Evolutionary conservation across 805 yeast genomes (phyloP).

Genomic region (Myxozyma melibiosi): DNA sequence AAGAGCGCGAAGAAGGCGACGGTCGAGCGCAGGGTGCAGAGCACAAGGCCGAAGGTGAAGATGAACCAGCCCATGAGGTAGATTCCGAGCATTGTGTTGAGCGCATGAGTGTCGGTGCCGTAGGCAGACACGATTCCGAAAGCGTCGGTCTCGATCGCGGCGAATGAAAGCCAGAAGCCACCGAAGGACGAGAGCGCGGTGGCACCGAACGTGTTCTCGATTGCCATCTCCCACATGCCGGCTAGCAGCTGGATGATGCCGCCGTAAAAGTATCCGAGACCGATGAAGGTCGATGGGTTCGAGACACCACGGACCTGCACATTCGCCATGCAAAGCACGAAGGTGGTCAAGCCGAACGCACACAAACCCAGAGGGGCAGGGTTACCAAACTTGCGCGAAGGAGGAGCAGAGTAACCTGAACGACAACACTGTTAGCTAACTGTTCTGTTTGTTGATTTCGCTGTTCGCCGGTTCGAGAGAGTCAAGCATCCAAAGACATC

Average conservation of each 20-base stretch:
- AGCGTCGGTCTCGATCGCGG: constrained; percentile 58
- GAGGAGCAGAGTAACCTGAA: constrained; percentile 37
- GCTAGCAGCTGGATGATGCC: constrained; percentile 62
- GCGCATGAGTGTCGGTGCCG: constrained; percentile 40
- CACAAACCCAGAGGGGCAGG: constrained; percentile 67
- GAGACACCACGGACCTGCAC: constrained; percentile 57
- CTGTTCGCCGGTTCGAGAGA: no score
- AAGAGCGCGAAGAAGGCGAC: constrained; percentile 63
- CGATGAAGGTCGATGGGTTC: constrained; percentile 57
- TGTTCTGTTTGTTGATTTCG: not conserved
- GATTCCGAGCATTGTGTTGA: constrained; percentile 57
- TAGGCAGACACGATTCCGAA: constrained; percentile 65
- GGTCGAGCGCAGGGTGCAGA: constrained; percentile 65
- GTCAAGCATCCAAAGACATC: no score
- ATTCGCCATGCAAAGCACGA: constrained; percentile 59
- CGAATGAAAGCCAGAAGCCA: constrained; percentile 70
- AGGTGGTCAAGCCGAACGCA: constrained; percentile 65
- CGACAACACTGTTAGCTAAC: not conserved
- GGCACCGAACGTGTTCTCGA: constrained; percentile 69
- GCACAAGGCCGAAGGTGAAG: constrained; percentile 56
- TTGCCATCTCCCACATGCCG: constrained; percentile 66
- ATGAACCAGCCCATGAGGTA: constrained; percentile 64
- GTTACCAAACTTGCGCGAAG: constrained; percentile 62
- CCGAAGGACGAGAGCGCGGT: constrained; percentile 66
- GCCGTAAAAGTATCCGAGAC: constrained; percentile 63